Percentiles rank a stretch among this genome's conserved stretches.
These are phyloP conservation scores for Allium fistulosum DNA, from an alignment of 106 monocot species.

Conservation along the genomic window DNA sequence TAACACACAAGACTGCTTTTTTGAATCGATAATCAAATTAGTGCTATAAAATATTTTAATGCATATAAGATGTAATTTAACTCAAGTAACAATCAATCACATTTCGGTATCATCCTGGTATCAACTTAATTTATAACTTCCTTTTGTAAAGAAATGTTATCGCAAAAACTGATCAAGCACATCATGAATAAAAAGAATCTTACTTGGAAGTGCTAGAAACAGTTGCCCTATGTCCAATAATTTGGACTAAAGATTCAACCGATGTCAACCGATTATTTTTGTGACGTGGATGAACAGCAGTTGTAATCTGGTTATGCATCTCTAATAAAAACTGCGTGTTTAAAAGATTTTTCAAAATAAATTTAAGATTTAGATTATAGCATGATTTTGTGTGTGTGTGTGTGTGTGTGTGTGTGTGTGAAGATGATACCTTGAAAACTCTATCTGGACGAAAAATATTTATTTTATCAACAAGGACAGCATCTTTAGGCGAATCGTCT, in stretches of 20 bases:
- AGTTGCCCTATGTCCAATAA: slow-evolving; percentile 63
- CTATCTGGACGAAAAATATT: slow-evolving; percentile 89
- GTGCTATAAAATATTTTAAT: neutral
- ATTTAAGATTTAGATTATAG: neutral
- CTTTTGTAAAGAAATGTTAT: neutral
- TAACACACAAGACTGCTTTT: neutral
- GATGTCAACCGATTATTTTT: slow-evolving; percentile 48
- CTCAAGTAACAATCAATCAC: neutral
- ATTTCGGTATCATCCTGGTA: neutral
- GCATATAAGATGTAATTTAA: neutral
- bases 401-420: no score
- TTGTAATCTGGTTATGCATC: slow-evolving; percentile 66
- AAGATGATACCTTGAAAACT: slow-evolving; percentile 69
- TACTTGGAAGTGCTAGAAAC: slow-evolving; percentile 77
- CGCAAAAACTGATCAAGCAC: neutral
- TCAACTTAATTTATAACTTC: neutral
- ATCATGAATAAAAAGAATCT: slow-evolving; percentile 10
- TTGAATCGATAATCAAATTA: neutral
- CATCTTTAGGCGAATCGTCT: slow-evolving; percentile 18
- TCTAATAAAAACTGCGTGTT: slow-evolving; percentile 72
- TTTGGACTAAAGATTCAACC: slow-evolving; percentile 59
- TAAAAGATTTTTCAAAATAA: neutral
- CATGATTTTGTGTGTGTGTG: neutral
- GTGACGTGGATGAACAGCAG: slow-evolving; percentile 70
- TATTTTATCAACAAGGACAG: slow-evolving; percentile 66